phyloP scores from a whole-genome alignment of 495 filamentous ascomycete genomes.

The Choiromyces venosus region DNA sequence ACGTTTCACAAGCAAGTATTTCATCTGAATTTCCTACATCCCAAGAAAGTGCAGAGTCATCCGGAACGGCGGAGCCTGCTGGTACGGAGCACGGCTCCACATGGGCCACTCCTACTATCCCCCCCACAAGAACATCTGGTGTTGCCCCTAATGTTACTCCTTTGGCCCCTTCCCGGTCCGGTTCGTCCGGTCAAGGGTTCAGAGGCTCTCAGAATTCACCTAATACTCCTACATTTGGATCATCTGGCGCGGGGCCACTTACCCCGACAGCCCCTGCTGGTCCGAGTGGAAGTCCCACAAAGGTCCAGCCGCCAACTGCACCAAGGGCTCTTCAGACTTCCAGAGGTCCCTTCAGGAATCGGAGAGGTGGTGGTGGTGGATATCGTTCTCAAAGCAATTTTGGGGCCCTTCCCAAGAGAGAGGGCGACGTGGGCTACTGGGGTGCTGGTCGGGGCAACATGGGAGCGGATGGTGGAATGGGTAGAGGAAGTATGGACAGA shows the following conservation, averaged over 20 bases:
- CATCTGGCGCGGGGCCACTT: slow-evolving; percentile 19
- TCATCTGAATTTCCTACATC: slow-evolving; percentile 19
- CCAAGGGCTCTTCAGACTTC: slow-evolving; percentile 26
- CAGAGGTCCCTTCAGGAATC: not conserved
- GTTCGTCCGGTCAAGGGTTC: slow-evolving; percentile 35
- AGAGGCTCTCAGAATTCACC: slow-evolving; percentile 27
- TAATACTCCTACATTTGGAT: slow-evolving; percentile 17
- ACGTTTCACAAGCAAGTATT: slow-evolving; percentile 24
- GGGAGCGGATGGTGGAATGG: slow-evolving; percentile 21
- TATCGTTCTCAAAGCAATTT: slow-evolving; percentile 10
- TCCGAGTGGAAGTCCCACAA: slow-evolving; percentile 27
- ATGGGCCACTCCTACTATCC: slow-evolving; percentile 21
- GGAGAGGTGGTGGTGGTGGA: not conserved
- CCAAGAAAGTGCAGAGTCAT: slow-evolving; percentile 14
- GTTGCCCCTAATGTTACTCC: slow-evolving; percentile 19
- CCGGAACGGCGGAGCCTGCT: not conserved
- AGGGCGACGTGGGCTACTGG: not conserved
- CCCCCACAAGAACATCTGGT: slow-evolving; percentile 13
- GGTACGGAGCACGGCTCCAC: slow-evolving; percentile 3
- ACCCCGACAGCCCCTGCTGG: slow-evolving; percentile 25
- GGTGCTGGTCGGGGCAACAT: slow-evolving; percentile 22
- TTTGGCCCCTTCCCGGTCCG: slow-evolving; percentile 31
- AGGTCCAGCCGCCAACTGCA: slow-evolving; percentile 35
- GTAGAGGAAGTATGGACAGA: slow-evolving; percentile 18
- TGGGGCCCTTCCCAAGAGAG: slow-evolving; percentile 27